Evolutionary conservation across 129 eudicot species (phyloP), one percentile per base, ranked within the genome.

Genomic region (Logfia minima): DNA sequence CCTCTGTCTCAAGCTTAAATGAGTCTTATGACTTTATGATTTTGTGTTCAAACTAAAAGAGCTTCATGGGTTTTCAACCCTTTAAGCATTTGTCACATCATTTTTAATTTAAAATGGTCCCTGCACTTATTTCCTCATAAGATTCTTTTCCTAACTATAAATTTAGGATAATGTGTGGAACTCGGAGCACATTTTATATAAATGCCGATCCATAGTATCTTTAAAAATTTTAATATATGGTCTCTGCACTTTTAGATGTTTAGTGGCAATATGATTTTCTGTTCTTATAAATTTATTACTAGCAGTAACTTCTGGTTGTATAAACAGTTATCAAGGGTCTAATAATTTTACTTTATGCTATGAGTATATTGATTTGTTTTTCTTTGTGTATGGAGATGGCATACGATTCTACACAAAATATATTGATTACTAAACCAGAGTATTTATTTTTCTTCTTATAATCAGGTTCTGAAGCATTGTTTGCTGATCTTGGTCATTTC

Each of bases 401-500:
- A 13, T 51, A 24, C 21, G 16, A 45, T 28, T 17, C 21, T 43
- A 19, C 34, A 66, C 14, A 41, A 24, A 26, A 41, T 41, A 3
- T 41, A 39, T 62, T 77, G 53, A 23, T 28, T 17, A 24, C 17
- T 41, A 68, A 66, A 66, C 24, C 6, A n/a, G 37, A 58, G 45
- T 55, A 35, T 52, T 2, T 32, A 7, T 61, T 34, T 37, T 8
- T 41, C 1, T 37, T 66, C 59, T 51, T 41, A 52, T 70, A 41
- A 59, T 32, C 85, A 90, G 96, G 96, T 77, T 79, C 96, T 59
- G 96, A 90, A 77, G 92, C 96, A 59, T 63, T 90, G 80, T 90
- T 90, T 87, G 96, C 96, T 81, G 96, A 90, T 79, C 89, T 90
- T 68, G 96, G 96, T 74, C 96, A 90, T 77, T 90, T 90, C 70